Percentiles rank a stretch among this genome's conserved stretches.
phyloP scores from a whole-genome alignment of 371 early-diverging fungal genomes.

The Fennellomyces sp. region DNA sequence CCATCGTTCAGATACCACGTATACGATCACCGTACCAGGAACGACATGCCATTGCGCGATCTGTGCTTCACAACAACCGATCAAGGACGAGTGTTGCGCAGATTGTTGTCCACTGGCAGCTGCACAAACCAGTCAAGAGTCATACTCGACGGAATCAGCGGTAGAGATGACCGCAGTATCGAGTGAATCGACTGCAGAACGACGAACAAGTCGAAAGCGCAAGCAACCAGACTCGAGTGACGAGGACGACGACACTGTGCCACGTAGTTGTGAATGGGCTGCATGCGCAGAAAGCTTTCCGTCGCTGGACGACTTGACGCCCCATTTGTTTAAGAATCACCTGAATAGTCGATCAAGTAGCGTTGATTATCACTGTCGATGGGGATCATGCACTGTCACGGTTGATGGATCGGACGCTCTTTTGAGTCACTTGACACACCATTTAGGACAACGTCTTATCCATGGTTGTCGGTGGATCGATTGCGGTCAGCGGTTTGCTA shows the following conservation, averaged over 20 bases:
- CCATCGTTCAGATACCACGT: too few relatives aligned
- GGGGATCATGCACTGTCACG: slow-evolving; percentile 73
- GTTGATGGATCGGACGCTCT: slow-evolving; percentile 61
- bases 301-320: slow-evolving; percentile 76
- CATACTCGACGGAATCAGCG: not conserved
- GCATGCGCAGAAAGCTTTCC: slow-evolving; percentile 78
- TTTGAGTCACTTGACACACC: slow-evolving; percentile 69
- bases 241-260: slow-evolving; percentile 1
- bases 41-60: not conserved
- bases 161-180: not conserved
- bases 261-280: slow-evolving; percentile 74
- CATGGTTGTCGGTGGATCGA: slow-evolving; percentile 68
- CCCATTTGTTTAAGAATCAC: slow-evolving; percentile 81
- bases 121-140: not conserved
- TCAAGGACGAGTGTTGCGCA: not conserved
- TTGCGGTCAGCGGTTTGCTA: slow-evolving; percentile 56
- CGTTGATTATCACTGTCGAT: slow-evolving; percentile 64
- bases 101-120: slow-evolving; percentile 3
- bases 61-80: not conserved
- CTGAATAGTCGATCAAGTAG: slow-evolving; percentile 54
- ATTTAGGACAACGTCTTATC: slow-evolving; percentile 38
- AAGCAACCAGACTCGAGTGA: not conserved
- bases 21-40: not conserved
- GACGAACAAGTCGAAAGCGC: slow-evolving; percentile 1
- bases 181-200: not conserved